Evolutionary conservation across 805 yeast species (phyloP).

Genomic region (Monosporozyma solicola): DNA sequence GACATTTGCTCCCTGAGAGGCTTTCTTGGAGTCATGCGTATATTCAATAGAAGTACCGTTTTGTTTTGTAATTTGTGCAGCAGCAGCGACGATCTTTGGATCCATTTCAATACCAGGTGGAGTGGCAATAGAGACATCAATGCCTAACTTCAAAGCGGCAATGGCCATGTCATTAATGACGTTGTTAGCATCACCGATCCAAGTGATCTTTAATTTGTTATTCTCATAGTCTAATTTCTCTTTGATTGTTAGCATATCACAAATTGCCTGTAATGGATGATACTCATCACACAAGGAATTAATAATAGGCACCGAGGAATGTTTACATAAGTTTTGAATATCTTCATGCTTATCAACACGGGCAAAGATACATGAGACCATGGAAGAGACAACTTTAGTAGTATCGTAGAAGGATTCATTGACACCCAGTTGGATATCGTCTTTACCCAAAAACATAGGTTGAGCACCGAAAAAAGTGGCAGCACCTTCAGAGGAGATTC

Average conservation of each 20-base stretch:
- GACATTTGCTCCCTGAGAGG: conserved; percentile 66
- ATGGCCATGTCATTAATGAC: conserved; percentile 89
- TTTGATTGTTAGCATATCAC: conserved; percentile 79
- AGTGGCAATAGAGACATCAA: conserved; percentile 34
- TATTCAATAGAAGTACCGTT: conserved; percentile 46
- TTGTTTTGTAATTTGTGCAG: conserved; percentile 42
- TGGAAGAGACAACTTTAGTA: conserved; percentile 79
- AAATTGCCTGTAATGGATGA: conserved; percentile 93
- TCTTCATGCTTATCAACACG: conserved; percentile 83
- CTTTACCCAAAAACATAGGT: conserved; percentile 94
- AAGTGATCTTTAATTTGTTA: conserved; percentile 62
- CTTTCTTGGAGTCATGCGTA: conserved; percentile 65
- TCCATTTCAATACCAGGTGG: conserved; percentile 38
- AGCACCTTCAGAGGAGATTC: conserved; percentile 92
- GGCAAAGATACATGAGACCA: conserved; percentile 97
- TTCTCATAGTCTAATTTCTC: conserved; percentile 37
- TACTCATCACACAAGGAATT: conserved; percentile 87
- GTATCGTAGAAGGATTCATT: conserved; percentile 89
- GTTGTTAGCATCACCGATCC: conserved; percentile 97
- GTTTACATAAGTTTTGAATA: conserved; percentile 64
- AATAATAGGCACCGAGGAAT: conserved; percentile 84
- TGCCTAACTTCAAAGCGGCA: conserved; percentile 79
- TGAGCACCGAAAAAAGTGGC: conserved; percentile 87
- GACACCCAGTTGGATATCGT: conserved; percentile 93
- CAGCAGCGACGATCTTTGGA: conserved; percentile 42